phyloP scores from a whole-genome alignment of 345 rosid species.

The Euphorbia peplus region DNA sequence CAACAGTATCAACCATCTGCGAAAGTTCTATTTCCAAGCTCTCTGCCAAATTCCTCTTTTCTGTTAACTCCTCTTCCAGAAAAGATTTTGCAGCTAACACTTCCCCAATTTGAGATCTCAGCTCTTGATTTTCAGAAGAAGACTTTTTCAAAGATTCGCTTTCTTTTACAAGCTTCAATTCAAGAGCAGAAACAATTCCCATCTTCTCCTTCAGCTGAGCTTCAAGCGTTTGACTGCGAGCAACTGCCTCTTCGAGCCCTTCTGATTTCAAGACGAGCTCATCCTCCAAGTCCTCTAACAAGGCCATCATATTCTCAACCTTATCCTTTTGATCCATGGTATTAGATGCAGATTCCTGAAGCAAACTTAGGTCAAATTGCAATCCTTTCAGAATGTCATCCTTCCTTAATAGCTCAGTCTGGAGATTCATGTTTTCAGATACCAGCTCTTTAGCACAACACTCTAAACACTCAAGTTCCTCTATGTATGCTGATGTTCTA shows the following conservation, averaged over 20 bases:
- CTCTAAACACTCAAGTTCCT: constrained; percentile 54
- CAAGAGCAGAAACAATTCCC: constrained; percentile 45
- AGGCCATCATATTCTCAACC: constrained; percentile 58
- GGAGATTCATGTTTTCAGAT: constrained; percentile 54
- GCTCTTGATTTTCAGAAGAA: constrained; percentile 46
- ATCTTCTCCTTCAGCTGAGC: constrained; percentile 63
- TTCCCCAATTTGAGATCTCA: constrained; percentile 50
- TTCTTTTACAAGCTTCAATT: constrained; percentile 38
- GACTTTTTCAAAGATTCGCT: constrained; percentile 31
- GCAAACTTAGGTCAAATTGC: constrained; percentile 73
- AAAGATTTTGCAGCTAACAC: constrained; percentile 44
- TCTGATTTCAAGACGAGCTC: constrained; percentile 53
- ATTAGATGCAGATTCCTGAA: constrained; percentile 89
- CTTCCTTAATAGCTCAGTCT: constrained; percentile 67
- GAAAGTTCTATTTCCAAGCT: constrained; percentile 70
- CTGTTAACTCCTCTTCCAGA: constrained; percentile 51
- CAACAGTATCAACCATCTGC: constrained; percentile 51
- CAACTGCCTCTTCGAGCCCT: constrained; percentile 56
- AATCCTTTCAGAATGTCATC: constrained; percentile 78
- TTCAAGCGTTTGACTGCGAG: constrained; percentile 49
- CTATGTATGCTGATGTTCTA: constrained; percentile 41
- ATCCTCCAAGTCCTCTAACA: constrained; percentile 63
- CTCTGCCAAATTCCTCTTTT: constrained; percentile 46
- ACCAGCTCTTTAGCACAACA: constrained; percentile 43
- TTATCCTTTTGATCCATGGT: constrained; percentile 76